Evolutionary conservation across 148 eudicot species (phyloP), one percentile per base, ranked within the genome.

Genomic region (Cornus florida): DNA sequence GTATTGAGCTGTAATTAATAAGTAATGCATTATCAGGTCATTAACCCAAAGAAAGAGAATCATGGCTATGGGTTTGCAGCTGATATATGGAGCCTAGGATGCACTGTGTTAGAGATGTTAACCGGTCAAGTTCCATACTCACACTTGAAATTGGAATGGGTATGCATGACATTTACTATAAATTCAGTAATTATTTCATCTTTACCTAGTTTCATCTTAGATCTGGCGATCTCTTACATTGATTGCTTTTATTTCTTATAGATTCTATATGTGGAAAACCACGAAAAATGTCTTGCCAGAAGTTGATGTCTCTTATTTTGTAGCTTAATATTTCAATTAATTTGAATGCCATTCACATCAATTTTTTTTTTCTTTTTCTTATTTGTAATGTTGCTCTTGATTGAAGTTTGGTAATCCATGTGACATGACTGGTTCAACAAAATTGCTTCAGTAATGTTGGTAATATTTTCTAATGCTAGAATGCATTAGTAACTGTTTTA

Each of bases 41-140:
- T 90, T 81, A 56, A 80, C 73, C 82, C 56, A 67, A 83, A 78
- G 82, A 28, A 28, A 28, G 28, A 28, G 28, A 85, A 62, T 71
- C 80, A 76, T 75, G 93, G 93, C 56, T 90, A 90, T 80, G 93
- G 93, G 70, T 84, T 76, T 79, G 83, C 91, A 48, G 91, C 93
- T 77, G 93, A 90, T 85, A 90, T 90, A 48, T 90, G 93, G 93
- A 90, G 93, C 79, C 93, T 90, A 69, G 93, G 93, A 72, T 90
- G 93, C 78, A 88, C 90, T 5, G 91, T 90, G 60, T 76, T 90
- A 75, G 93, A 90, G 91, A 86, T 90, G 91, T 82, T 88, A 74
- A 88, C 89, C 10, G 32, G 89, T 71, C 81, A 82, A 70, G 77
- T 90, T 56, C 93, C 93, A 13, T 90, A 90, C 73, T 62, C 82